These are phyloP conservation scores for Colletotrichum kahawae DNA, from an alignment of 2,329 filamentous ascomycete species.

Conservation along the genomic window DNA sequence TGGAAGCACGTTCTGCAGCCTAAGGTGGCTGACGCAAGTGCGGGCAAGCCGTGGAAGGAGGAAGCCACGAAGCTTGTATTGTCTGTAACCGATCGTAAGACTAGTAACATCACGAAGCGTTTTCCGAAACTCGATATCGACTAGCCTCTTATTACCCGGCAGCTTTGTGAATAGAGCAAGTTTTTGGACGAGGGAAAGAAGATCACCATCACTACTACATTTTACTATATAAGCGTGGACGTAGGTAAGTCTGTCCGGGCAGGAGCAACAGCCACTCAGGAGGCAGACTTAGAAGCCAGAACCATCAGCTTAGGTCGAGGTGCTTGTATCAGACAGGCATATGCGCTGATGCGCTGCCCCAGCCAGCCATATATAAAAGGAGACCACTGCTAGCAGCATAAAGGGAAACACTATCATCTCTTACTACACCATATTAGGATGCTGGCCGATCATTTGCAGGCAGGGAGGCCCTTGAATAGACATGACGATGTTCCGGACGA, in stretches of 20 bases:
- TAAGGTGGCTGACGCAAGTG: background rate
- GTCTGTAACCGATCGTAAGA: background rate
- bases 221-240: constrained; percentile 1
- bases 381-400: constrained; percentile 12
- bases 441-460: constrained; percentile 21
- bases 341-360: constrained; percentile 14
- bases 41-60: background rate
- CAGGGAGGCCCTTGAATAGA: constrained; percentile 6
- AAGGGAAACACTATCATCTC: constrained; percentile 5
- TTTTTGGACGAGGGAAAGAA: constrained; percentile 4
- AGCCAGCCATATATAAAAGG: constrained; percentile 6
- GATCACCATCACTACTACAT: constrained; percentile 10
- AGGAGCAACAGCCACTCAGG: constrained; percentile 6
- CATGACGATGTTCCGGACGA: constrained; percentile 18
- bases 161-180: constrained; percentile 11
- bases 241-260: background rate
- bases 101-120: background rate
- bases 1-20: background rate
- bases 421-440: constrained; percentile 11
- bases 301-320: constrained; percentile 4
- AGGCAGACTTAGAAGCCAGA: background rate
- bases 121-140: background rate
- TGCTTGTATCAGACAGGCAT: constrained; percentile 7
- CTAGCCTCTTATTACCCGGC: constrained; percentile 2
- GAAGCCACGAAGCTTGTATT: background rate